Evolutionary conservation across 192 early-diverging fungal species (phyloP).

Genomic region (Phlyctochytrium bullatum): DNA sequence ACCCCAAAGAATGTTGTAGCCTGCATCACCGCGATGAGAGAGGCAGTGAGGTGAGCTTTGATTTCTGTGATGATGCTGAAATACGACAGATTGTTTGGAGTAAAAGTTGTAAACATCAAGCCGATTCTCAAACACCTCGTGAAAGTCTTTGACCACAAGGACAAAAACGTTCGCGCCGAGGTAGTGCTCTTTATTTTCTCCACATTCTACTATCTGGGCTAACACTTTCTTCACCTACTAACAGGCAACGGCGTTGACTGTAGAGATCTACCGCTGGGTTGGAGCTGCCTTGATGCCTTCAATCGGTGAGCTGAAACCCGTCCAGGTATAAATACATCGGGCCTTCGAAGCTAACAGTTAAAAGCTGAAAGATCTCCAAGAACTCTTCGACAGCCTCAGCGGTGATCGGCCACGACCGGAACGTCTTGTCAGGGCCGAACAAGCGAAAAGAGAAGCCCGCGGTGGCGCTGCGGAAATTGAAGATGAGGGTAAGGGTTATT

Average conservation of each 20-base stretch:
- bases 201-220: slow-evolving; percentile 7
- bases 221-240: slow-evolving; percentile 7
- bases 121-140: slow-evolving; percentile 80
- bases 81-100: slow-evolving; percentile 67
- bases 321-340: slow-evolving; percentile 55
- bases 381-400: slow-evolving; percentile 74
- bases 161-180: slow-evolving; percentile 89
- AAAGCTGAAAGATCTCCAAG: slow-evolving; percentile 80
- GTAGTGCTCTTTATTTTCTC: slow-evolving; percentile 40
- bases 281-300: slow-evolving; percentile 73
- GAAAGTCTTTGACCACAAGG: slow-evolving; percentile 90
- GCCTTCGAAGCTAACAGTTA: not conserved
- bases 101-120: slow-evolving; percentile 75
- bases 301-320: slow-evolving; percentile 86
- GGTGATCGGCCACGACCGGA: slow-evolving; percentile 58
- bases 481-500: too few relatives aligned
- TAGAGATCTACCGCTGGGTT: slow-evolving; percentile 94
- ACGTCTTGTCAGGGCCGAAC: slow-evolving; percentile 79
- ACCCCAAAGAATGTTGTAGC: slow-evolving; percentile 88
- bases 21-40: slow-evolving; percentile 46
- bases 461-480: slow-evolving; percentile 12
- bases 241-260: slow-evolving; percentile 60
- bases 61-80: not conserved
- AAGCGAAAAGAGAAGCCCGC: slow-evolving; percentile 38
- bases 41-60: slow-evolving; percentile 26